Percentiles rank a stretch among this genome's conserved stretches.
Evolutionary conservation across 2,329 filamentous ascomycete species (phyloP).

Genomic region (Stromatinia cepivora): DNA sequence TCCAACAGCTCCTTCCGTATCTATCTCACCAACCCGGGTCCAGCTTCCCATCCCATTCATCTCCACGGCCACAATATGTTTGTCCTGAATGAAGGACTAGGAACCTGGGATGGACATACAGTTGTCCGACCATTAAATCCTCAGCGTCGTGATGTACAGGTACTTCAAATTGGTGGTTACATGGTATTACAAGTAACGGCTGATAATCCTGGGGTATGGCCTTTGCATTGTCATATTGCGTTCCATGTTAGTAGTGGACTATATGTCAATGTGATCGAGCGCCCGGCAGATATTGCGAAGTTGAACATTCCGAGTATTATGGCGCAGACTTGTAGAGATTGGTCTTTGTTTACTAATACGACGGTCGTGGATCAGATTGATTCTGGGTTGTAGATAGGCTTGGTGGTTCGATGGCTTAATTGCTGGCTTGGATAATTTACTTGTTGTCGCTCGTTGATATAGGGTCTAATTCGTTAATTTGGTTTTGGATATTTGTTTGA

Average conservation of each 20-base stretch:
- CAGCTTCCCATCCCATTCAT: constrained; percentile 62
- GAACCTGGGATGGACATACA: constrained; percentile 24
- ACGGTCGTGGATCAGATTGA: constrained; percentile 54
- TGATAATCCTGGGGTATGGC: constrained; percentile 56
- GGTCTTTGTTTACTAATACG: constrained; percentile 50
- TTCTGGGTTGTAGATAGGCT: constrained; percentile 44
- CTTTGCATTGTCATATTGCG: constrained; percentile 52
- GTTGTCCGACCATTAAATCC: constrained; percentile 50
- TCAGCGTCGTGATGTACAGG: constrained; percentile 53
- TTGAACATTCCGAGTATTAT: constrained; percentile 52
- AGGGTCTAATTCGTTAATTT: neutral
- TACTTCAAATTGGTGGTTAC: constrained; percentile 46
- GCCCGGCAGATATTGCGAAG: constrained; percentile 45
- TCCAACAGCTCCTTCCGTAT: constrained; percentile 54
- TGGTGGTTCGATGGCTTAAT: neutral
- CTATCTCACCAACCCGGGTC: constrained; percentile 54
- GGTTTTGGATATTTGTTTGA: neutral
- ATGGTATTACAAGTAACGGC: constrained; percentile 48
- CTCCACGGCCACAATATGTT: constrained; percentile 73
- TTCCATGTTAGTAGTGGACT: constrained; percentile 51
- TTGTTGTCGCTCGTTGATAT: neutral
- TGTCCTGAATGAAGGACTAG: constrained; percentile 55
- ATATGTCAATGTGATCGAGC: constrained; percentile 45
- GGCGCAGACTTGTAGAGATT: constrained; percentile 55
- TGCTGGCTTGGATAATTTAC: neutral